Percentiles rank a stretch among this genome's conserved stretches.
These are phyloP conservation scores for cucumber (Cucumis sativus) DNA, from an alignment of 306 rosid species.

Conservation along the genomic window Cucumber_9930_V3 NC_026655.2:18036501-18037000, in stretches of 20 bases:
- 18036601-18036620: background rate
- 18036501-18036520: no score
- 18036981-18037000: constrained; percentile 42
- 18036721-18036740: background rate
- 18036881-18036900: constrained; percentile 49
- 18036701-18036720: background rate
- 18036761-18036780: background rate
- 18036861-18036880: constrained; percentile 41
- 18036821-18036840: background rate
- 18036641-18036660: background rate
- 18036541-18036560: no score
- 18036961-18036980: constrained; percentile 39
- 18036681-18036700: background rate
- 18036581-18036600: background rate
- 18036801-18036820: constrained; percentile 17
- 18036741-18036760: background rate
- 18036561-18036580: no score
- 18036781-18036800: background rate
- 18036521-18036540: no score
- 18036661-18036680: no score
- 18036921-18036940: constrained; percentile 44
- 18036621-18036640: background rate
- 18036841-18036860: background rate
- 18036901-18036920: constrained; percentile 66
- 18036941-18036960: constrained; percentile 43